Conservation (phyloP, 2,329 filamentous ascomycete genomes). For the Albifimbria verrucaria region DNA sequence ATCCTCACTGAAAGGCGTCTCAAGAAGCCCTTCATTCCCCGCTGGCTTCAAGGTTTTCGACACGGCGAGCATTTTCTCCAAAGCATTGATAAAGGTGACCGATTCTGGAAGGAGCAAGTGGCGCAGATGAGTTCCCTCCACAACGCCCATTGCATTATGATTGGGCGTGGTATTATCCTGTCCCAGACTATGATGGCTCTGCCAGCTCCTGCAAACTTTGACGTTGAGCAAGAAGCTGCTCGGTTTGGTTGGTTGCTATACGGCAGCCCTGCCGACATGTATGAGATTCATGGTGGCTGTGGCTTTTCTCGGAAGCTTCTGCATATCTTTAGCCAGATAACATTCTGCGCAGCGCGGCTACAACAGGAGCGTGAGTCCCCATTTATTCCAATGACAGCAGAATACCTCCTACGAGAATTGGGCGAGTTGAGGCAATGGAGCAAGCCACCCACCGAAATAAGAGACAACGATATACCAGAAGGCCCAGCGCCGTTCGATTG, state of each 20-base stretch:
- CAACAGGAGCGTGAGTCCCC: constrained; percentile 28
- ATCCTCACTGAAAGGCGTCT: constrained; percentile 33
- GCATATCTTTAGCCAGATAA: constrained; percentile 34
- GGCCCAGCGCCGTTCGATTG: constrained; percentile 13
- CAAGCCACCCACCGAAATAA: constrained; percentile 17
- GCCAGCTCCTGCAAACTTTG: constrained; percentile 20
- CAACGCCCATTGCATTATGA: constrained; percentile 35
- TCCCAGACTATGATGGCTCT: constrained; percentile 36
- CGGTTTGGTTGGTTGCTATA: constrained; percentile 38
- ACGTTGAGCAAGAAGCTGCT: constrained; percentile 22
- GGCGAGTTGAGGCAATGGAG: constrained; percentile 33
- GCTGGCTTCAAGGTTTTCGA: constrained; percentile 35
- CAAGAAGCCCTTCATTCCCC: constrained; percentile 26
- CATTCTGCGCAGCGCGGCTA: constrained; percentile 30
- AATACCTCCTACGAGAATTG: constrained; percentile 23
- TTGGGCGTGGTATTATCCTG: constrained; percentile 35
- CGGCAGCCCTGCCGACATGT: constrained; percentile 29
- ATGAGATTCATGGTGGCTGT: constrained; percentile 37
- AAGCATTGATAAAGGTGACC: constrained; percentile 29
- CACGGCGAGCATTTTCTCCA: constrained; percentile 32
- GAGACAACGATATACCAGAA: constrained; percentile 10
- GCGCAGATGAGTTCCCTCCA: constrained; percentile 31
- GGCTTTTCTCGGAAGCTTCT: constrained; percentile 38
- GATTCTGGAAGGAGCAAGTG: constrained; percentile 31
- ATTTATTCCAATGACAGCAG: constrained; percentile 27